Base-by-base conservation (phyloP, 1,139 yeast species). In the Kodamaea derodonti region DNA sequence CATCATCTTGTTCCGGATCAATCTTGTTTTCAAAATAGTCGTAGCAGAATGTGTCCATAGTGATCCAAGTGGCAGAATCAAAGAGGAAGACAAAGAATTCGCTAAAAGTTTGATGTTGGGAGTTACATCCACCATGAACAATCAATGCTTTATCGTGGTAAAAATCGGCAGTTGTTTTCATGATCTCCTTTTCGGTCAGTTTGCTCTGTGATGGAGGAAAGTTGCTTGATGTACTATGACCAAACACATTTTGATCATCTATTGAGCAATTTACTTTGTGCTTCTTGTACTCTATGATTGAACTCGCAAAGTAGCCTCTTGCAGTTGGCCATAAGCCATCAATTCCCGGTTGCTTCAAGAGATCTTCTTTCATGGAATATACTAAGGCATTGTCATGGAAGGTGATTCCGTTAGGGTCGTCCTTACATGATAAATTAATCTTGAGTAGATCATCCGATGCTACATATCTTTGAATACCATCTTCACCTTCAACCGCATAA, bases 121-220 rank as follows among this genome's bases (percentile, higher is more conserved):
- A 65, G 39, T 62, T 54, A 35, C 67, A 60, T 2, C 75, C 75
- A 3, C 75, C 75, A 26, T 69, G 75, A 3, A 69, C 50, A 10
- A 69, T 28, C 12, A 69, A 49, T 3, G 64, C 58, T 40, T 58
- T 62, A 5, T 52, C 36, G 4, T 44, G 42, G 38, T 62, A 64
- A 34, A 41, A 58, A 14, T 44, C 46, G 15, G 51, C 40, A 4
- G 44, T 34, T 5, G 18, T 24, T 14, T 18, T 16, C 10, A 14
- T 32, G 24, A 24, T 34, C n/a, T 12, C 24, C 27, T 12, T 24
- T n/a, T 12, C 14, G 17, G 9, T 8, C 22, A 25, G 13, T n/a
- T 11, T 14, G 16, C 25, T 12, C 6, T 6, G 29, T 14, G 9
- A 9, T 11, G 29, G n/a, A 6, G 30, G 16, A 4, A 11, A 10